Percentiles rank a stretch among this genome's conserved stretches.
Conservation (phyloP, 352 stramenopile species). For the Phytophthora litchii region DNA sequence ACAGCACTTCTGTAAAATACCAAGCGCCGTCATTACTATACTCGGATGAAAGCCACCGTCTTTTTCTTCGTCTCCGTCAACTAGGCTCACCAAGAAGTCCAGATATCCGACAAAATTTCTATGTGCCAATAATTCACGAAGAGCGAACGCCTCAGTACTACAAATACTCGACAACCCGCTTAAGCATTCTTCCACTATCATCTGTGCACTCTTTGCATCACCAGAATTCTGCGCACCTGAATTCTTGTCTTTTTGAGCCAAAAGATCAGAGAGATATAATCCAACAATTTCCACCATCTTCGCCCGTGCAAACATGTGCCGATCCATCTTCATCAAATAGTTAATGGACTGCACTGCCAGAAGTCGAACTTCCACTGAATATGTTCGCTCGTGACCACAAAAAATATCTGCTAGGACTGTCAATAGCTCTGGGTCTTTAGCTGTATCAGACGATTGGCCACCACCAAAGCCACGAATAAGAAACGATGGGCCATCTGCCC, state of each 20-base stretch:
- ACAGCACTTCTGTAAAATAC: conserved; percentile 79
- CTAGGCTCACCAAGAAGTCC: conserved; percentile 52
- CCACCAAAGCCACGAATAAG: conserved; percentile 63
- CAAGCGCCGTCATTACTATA: conserved; percentile 65
- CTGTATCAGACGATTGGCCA: conserved; percentile 30
- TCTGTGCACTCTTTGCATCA: conserved; percentile 44
- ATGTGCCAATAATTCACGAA: conserved; percentile 54
- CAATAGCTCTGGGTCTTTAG: conserved; percentile 69
- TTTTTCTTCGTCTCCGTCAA: conserved; percentile 35
- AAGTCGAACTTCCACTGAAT: conserved; percentile 53
- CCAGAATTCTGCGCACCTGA: conserved; percentile 1
- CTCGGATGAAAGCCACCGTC: conserved; percentile 59
- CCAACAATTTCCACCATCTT: conserved; percentile 51
- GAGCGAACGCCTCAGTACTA: conserved; percentile 53
- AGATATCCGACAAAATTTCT: conserved; percentile 57
- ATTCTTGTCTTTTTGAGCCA: conserved; percentile 38
- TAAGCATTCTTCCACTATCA: conserved; percentile 84
- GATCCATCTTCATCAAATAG: conserved; percentile 87
- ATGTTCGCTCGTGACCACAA: conserved; percentile 38
- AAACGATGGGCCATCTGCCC: conserved; percentile 60
- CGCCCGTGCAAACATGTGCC: conserved; percentile 56
- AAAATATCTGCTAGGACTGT: conserved; percentile 62
- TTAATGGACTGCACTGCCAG: conserved; percentile 84
- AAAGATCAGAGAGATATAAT: conserved; percentile 60
- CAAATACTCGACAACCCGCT: conserved; percentile 76